phyloP scores from a whole-genome alignment of 331 rosid genomes.

The Prunus yedoensis region DNA sequence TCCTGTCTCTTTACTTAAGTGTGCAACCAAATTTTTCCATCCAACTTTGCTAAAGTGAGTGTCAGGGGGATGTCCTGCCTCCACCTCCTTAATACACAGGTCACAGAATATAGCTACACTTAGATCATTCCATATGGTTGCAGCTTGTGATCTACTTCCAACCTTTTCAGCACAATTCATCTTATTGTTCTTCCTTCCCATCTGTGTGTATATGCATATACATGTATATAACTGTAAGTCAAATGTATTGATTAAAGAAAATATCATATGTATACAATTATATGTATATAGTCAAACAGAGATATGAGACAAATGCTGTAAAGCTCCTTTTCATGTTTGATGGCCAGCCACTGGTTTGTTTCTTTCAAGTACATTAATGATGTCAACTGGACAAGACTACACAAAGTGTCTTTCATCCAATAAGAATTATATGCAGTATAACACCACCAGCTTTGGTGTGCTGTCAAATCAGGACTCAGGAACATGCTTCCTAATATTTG shows the following conservation, averaged over 20 bases:
- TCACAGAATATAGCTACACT: not conserved
- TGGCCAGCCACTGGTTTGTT: not conserved
- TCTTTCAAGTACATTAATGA: not conserved
- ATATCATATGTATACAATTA: not conserved
- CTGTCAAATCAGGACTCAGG: not conserved
- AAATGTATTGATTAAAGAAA: not conserved
- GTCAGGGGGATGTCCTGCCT: not conserved
- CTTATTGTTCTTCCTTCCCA: not conserved
- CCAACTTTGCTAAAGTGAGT: not conserved
- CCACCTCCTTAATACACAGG: not conserved
- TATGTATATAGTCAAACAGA: not conserved
- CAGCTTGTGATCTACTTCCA: not conserved
- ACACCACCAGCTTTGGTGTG: not conserved
- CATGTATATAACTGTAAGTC: not conserved
- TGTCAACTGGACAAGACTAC: not conserved
- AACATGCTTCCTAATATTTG: not conserved
- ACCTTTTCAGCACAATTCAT: not conserved
- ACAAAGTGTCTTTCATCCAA: not conserved
- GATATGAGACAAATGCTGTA: not conserved
- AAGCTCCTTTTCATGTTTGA: not conserved
- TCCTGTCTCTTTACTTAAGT: not conserved
- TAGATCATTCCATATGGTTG: not conserved
- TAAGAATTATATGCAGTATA: not conserved
- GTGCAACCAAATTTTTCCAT: not conserved
- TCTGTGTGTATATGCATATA: not conserved